Base-by-base conservation (phyloP, 495 filamentous ascomycete genomes). In the Hypoxylon fuscum region DNA sequence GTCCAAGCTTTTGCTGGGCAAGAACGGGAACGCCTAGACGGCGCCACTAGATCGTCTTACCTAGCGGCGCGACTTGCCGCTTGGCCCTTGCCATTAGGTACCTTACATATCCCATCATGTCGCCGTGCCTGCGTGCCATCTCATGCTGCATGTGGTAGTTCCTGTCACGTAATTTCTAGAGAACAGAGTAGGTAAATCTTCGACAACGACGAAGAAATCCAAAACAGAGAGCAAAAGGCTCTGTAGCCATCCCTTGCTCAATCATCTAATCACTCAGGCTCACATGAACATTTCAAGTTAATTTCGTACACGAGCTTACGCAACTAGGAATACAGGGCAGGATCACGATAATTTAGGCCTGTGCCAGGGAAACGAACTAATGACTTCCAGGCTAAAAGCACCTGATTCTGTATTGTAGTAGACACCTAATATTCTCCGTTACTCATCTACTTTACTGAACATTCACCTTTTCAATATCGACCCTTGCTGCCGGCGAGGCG, bases 1-100 rank as follows among this genome's bases (percentile, higher is more conserved):
- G 52, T 55, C 43, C 54, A 45, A 54, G 61, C 61, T 55, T 48
- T 14, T 14, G 18, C 41, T 31, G 34, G 57, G 23, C 22, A 42
- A 25, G 20, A 35, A 48, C 20, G 49, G 49, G 22, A 49, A 25
- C 21, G 43, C 37, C 47, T 23, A 50, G 32, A 34, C 15, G 12
- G 35, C 27, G 53, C 41, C 43, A 55, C 18, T 35, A 49, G 55
- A 52, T 56, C 55, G 51, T 38, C 35, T 34, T 11, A 34, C 48
- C 38, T 56, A 51, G 22, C 55, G 55, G 62, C 40, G 60, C 56
- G 56, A 44, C 51, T 51, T 66, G 51, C 62, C 62, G 62, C 56
- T 55, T 48, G 45, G 34, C 34, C 56, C 45, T 53, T 57, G 52
- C 45, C 40, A 42, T 18, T n/a, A n/a, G n/a, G n/a, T n/a, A n/a